Evolutionary conservation across 2,329 filamentous ascomycete species (phyloP).

Genomic region (Atkinsonella hypoxylon): DNA sequence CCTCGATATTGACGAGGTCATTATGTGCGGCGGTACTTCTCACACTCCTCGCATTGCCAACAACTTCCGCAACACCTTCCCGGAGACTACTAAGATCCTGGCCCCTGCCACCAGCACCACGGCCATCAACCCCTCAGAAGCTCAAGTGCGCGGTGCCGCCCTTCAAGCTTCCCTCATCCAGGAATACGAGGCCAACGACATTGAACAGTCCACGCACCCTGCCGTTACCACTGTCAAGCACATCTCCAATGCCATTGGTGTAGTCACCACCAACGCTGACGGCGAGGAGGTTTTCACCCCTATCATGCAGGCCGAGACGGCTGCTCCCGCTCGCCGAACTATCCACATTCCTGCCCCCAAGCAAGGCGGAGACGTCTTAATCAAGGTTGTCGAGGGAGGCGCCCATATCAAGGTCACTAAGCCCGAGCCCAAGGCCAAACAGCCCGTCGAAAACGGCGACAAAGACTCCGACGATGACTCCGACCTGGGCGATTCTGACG

Average conservation of each 20-base stretch:
- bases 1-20: slow-evolving; percentile 87
- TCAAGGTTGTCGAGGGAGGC: slow-evolving; percentile 79
- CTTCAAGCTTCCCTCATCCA: slow-evolving; percentile 91
- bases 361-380: slow-evolving; percentile 73
- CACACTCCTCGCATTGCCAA: slow-evolving; percentile 89
- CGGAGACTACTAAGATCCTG: slow-evolving; percentile 62
- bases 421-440: slow-evolving; percentile 67
- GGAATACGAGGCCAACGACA: slow-evolving; percentile 87
- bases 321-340: slow-evolving; percentile 76
- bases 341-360: slow-evolving; percentile 66
- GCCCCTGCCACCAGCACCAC: slow-evolving; percentile 67
- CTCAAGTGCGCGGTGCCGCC: slow-evolving; percentile 78
- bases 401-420: slow-evolving; percentile 91
- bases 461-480: slow-evolving; percentile 54
- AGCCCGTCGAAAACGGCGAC: slow-evolving; percentile 49
- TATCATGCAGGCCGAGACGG: slow-evolving; percentile 75
- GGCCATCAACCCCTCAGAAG: slow-evolving; percentile 88
- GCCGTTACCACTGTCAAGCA: slow-evolving; percentile 92
- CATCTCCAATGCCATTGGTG: slow-evolving; percentile 76
- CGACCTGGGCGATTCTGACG: slow-evolving; percentile 50
- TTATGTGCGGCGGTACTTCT: slow-evolving; percentile 81
- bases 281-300: slow-evolving; percentile 63
- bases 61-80: slow-evolving; percentile 71
- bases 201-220: slow-evolving; percentile 91
- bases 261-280: slow-evolving; percentile 52